Conservation (phyloP, 192 early-diverging fungal genomes). For the Umbelopsis isabellina region DNA sequence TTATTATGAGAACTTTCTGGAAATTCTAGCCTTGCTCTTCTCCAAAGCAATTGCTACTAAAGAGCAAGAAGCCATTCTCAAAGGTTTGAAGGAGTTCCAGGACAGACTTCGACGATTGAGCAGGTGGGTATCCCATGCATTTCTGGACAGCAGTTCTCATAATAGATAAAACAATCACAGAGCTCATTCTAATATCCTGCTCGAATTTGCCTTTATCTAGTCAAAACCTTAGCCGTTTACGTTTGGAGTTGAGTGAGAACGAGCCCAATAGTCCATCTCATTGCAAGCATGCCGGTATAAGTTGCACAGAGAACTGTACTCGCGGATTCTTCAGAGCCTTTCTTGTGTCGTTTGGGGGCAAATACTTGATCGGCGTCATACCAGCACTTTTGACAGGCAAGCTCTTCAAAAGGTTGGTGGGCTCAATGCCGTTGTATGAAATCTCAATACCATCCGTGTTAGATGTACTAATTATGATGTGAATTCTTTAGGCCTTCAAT, state of each 20-base stretch:
- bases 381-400: slow-evolving; percentile 59
- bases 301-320: slow-evolving; percentile 65
- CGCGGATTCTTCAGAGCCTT: slow-evolving; percentile 69
- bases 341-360: slow-evolving; percentile 59
- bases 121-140: slow-evolving; percentile 38
- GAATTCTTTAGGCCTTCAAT: slow-evolving; percentile 39
- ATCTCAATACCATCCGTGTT: not conserved
- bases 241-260: slow-evolving; percentile 39
- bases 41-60: slow-evolving; percentile 66
- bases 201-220: slow-evolving; percentile 28
- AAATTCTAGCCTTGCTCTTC: slow-evolving; percentile 60
- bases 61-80: slow-evolving; percentile 65
- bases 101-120: slow-evolving; percentile 66
- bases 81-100: slow-evolving; percentile 63
- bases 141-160: too few relatives aligned
- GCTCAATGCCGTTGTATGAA: not conserved
- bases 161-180: too few relatives aligned
- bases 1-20: slow-evolving; percentile 62
- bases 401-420: slow-evolving; percentile 51
- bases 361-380: slow-evolving; percentile 57
- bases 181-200: slow-evolving; percentile 26
- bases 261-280: slow-evolving; percentile 29
- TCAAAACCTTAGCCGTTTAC: slow-evolving; percentile 46
- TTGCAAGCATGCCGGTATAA: slow-evolving; percentile 67
- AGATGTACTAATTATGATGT: not conserved